phyloP scores from a whole-genome alignment of 371 early-diverging fungal genomes.

The Mucor saturninus region DNA sequence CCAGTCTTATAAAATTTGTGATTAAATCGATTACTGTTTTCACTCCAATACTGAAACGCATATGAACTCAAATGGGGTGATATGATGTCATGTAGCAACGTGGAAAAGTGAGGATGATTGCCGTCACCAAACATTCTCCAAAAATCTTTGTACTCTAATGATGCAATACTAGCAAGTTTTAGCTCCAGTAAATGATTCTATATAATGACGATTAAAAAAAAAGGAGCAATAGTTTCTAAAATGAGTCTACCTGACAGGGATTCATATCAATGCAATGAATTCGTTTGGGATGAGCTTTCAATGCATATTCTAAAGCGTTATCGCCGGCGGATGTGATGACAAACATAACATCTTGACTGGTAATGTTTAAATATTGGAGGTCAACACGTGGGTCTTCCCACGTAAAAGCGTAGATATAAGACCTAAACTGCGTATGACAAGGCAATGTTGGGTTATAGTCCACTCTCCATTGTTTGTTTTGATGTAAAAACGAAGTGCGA shows the following conservation, averaged over 20 bases:
- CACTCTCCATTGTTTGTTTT: slow-evolving; percentile 63
- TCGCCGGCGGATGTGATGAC: slow-evolving; percentile 89
- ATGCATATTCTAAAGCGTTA: slow-evolving; percentile 84
- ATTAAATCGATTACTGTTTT: slow-evolving; percentile 60
- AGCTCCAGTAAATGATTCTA: slow-evolving; percentile 84
- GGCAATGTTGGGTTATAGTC: slow-evolving; percentile 70
- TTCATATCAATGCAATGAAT: slow-evolving; percentile 90
- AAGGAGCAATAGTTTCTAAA: not conserved
- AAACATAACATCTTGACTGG: slow-evolving; percentile 72
- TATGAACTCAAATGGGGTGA: slow-evolving; percentile 76
- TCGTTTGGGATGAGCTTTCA: slow-evolving; percentile 66
- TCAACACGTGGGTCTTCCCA: slow-evolving; percentile 90
- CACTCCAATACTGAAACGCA: slow-evolving; percentile 83
- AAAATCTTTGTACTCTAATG: slow-evolving; percentile 68
- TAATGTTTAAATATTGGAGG: slow-evolving; percentile 69
- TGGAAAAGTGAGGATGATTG: slow-evolving; percentile 60
- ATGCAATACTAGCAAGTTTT: slow-evolving; percentile 73
- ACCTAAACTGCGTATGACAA: slow-evolving; percentile 76
- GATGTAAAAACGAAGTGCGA: slow-evolving; percentile 23
- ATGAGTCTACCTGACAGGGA: slow-evolving; percentile 73
- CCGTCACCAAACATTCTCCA: slow-evolving; percentile 89
- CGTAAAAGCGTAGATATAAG: slow-evolving; percentile 87
- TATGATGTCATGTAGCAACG: slow-evolving; percentile 67
- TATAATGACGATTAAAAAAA: not conserved
- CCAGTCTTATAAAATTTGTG: slow-evolving; percentile 84